Evolutionary conservation across 257 asterid species (phyloP), one percentile per base, ranked within the genome.

Genomic region (Ocimum tenuiflorum): DNA sequence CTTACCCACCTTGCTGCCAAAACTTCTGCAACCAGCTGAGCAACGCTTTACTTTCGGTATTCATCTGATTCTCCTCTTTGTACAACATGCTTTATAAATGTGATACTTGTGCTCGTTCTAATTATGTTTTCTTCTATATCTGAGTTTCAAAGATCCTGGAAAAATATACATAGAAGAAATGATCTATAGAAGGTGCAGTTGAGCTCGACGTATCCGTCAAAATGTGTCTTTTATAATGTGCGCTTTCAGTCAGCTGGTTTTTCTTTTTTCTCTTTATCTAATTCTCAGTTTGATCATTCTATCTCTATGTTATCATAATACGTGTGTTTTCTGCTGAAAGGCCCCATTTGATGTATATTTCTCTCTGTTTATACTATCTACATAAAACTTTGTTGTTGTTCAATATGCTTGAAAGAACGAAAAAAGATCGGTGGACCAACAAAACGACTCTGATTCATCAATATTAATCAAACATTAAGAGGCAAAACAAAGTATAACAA

Each of bases 1-100:
- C 89, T 94, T 20, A 86, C 89, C 27, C 96, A 85, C 69, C 92
- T 90, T 78, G 91, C 97, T 38, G 96, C 91, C 50, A 94, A 81
- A 81, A 85, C 97, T 58, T 75, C 92, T 54, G 47, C 80, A 38
- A 69, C 78, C 43, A 68, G 68, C 75, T 86, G 82, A 81, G 63
- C 42, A 57, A 59, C 58, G 54, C 60, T 63, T 22, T 68, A 57
- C 29, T 68, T 49, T 22, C 19, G 67, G 54, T 74, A 58, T 63
- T 47, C 31, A 23, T 46, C 47, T 7, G 18, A 11, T 29, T 9
- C 62, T 15, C 22, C 33, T 55, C 61, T n/a, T 36, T 62, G 83
- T 78, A 66, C 48, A 68, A 63, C 31, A n/a, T 55, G 11, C 35
- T 60, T 42, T 52, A 49, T 15, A 6, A 9, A 12, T 29, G 19